Evolutionary conservation across 83 land plant species (phyloP).

Genomic region (Picea abies): DNA sequence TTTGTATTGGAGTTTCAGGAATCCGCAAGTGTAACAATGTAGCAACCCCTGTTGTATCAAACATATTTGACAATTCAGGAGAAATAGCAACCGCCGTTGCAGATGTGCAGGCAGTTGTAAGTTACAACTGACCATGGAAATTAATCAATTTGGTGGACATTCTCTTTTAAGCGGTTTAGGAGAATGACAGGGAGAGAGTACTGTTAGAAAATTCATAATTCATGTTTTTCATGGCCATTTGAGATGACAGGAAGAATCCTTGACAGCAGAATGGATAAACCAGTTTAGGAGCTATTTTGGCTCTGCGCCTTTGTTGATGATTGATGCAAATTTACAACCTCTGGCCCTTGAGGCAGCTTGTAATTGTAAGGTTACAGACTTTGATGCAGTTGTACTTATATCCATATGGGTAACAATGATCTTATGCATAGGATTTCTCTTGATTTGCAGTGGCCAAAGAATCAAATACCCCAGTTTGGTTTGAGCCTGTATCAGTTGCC

Average conservation of each 20-base stretch:
- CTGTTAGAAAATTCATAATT: background rate
- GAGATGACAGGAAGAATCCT: constrained; percentile 63
- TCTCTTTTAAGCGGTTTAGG: background rate
- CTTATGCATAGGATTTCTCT: background rate
- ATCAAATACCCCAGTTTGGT: constrained; percentile 77
- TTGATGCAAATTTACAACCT: constrained; percentile 85
- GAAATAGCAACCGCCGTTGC: constrained; percentile 92
- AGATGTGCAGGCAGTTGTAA: constrained; percentile 77
- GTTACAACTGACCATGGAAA: constrained; percentile 22
- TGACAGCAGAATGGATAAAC: constrained; percentile 81
- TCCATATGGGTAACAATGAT: background rate
- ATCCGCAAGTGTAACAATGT: constrained; percentile 49
- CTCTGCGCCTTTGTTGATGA: constrained; percentile 72
- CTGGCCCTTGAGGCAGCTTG: constrained; percentile 74
- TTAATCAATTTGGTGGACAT: background rate
- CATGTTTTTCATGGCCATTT: background rate
- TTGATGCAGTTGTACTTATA: background rate
- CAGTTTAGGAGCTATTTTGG: constrained; percentile 48
- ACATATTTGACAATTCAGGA: constrained; percentile 69
- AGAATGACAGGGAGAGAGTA: background rate
- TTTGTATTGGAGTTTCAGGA: constrained; percentile 44
- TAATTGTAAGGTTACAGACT: constrained; percentile 47
- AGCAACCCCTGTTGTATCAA: constrained; percentile 77
- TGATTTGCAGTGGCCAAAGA: constrained; percentile 77
- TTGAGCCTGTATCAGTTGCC: constrained; percentile 91